Evolutionary conservation across 2,329 filamentous ascomycete genomes (phyloP).

Genomic region (Penicillium olsonii): DNA sequence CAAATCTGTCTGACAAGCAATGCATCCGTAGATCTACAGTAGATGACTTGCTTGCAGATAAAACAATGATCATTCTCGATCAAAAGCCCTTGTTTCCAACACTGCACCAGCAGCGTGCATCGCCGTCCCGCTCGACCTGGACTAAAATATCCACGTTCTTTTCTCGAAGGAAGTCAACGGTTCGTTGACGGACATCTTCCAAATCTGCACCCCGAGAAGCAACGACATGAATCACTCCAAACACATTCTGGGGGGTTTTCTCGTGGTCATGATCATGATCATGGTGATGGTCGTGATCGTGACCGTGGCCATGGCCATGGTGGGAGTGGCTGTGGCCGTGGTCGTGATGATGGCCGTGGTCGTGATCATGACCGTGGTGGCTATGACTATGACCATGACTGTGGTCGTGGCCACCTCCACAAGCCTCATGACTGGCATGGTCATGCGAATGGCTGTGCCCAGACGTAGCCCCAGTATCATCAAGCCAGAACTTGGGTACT

Average conservation of each 20-base stretch:
- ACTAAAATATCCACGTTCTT: constrained; percentile 79
- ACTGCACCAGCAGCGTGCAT: constrained; percentile 65
- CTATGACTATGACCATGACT: constrained; percentile 34
- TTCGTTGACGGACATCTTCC: constrained; percentile 81
- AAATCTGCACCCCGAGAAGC: constrained; percentile 70
- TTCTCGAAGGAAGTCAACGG: constrained; percentile 67
- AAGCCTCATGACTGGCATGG: constrained; percentile 30
- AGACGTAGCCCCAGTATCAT: constrained; percentile 59
- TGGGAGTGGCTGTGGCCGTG: too few relatives aligned
- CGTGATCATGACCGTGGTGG: constrained; percentile 30
- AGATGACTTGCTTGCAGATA: not conserved
- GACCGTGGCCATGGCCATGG: too few relatives aligned
- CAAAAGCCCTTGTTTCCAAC: constrained; percentile 42
- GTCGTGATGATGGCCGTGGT: constrained; percentile 28
- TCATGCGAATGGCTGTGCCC: constrained; percentile 42
- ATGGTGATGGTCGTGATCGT: constrained; percentile 33
- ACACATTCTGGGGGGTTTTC: constrained; percentile 48
- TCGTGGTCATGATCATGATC: constrained; percentile 32
- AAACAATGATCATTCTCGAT: constrained; percentile 1
- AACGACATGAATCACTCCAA: constrained; percentile 85
- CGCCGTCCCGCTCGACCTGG: constrained; percentile 84
- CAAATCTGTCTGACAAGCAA: not conserved
- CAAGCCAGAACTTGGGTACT: constrained; percentile 89
- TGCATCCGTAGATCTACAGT: not conserved
- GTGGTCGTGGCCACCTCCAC: constrained; percentile 30